Evolutionary conservation across 139 green algal genomes (phyloP).

Genomic region (Chlamydomonas sp.): DNA sequence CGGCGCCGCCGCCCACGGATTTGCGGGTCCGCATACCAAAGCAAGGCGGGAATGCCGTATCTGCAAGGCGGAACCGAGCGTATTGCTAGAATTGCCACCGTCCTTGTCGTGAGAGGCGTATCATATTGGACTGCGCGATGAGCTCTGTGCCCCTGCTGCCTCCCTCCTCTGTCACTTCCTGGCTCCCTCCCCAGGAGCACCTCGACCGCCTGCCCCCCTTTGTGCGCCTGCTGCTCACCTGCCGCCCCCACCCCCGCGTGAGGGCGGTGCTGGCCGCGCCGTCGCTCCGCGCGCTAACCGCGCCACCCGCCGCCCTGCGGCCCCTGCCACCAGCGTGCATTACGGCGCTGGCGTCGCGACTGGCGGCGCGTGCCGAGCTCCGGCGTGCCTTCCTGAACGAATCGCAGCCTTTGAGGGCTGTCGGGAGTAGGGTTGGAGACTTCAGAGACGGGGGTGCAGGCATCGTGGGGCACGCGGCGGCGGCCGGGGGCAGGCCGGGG

Average conservation of each 20-base stretch:
- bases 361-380: neutral
- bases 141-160: neutral
- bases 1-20: no score
- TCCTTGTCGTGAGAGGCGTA: no score
- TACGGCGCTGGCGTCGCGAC: conserved; percentile 2
- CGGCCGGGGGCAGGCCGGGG: no score
- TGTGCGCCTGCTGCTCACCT: conserved; percentile 16
- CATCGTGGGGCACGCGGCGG: neutral
- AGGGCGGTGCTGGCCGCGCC: neutral
- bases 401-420: no score
- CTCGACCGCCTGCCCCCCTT: conserved; percentile 7
- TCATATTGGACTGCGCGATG: no score
- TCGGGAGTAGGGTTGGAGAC: no score
- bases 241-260: neutral
- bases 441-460: neutral
- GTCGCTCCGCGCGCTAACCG: neutral
- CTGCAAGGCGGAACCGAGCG: no score
- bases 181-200: conserved; percentile 16
- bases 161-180: neutral
- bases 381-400: neutral
- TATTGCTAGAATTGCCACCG: no score
- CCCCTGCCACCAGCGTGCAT: neutral
- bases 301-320: neutral
- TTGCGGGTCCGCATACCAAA: no score
- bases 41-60: no score